Evolutionary conservation across 2,329 filamentous ascomycete genomes (phyloP).

Genomic region (Fusarium haematococcum): DNA sequence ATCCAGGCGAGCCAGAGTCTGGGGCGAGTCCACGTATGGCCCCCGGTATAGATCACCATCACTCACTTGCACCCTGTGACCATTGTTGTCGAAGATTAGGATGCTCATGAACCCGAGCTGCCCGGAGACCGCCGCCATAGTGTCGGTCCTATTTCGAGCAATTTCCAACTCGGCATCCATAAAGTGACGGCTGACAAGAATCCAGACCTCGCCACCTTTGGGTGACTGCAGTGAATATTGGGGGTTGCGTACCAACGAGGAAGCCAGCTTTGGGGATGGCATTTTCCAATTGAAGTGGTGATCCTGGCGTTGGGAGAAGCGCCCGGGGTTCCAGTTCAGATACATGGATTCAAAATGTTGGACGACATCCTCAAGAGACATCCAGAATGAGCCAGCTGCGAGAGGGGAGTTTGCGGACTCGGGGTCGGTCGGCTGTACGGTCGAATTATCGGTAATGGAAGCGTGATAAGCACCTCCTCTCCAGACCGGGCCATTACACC

Average conservation of each 20-base stretch:
- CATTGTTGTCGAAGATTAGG: slow-evolving; percentile 79
- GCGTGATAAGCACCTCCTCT: slow-evolving; percentile 54
- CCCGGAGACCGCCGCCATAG: slow-evolving; percentile 59
- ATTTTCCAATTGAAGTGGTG: slow-evolving; percentile 89
- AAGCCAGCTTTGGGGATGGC: slow-evolving; percentile 60
- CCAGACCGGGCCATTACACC: slow-evolving; percentile 86
- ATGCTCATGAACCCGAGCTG: slow-evolving; percentile 87
- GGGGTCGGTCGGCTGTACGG: background rate
- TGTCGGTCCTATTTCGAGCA: slow-evolving; percentile 57
- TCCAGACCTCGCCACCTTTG: slow-evolving; percentile 76
- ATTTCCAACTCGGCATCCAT: slow-evolving; percentile 73
- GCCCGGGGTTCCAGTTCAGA: slow-evolving; percentile 92
- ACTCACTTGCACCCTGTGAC: slow-evolving; percentile 78
- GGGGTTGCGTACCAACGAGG: slow-evolving; percentile 73
- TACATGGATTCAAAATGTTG: slow-evolving; percentile 97
- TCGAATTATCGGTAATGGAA: background rate
- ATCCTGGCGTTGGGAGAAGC: slow-evolving; percentile 86
- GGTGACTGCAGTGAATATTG: slow-evolving; percentile 77
- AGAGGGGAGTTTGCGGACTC: slow-evolving; percentile 29
- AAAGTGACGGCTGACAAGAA: slow-evolving; percentile 89
- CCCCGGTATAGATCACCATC: slow-evolving; percentile 79
- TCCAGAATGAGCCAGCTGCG: slow-evolving; percentile 87
- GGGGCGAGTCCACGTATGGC: slow-evolving; percentile 93
- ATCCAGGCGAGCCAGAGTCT: slow-evolving; percentile 81
- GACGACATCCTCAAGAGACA: slow-evolving; percentile 85